These are phyloP conservation scores for Picea abies DNA, from an alignment of 83 land plant species.

Conservation along the genomic window DNA sequence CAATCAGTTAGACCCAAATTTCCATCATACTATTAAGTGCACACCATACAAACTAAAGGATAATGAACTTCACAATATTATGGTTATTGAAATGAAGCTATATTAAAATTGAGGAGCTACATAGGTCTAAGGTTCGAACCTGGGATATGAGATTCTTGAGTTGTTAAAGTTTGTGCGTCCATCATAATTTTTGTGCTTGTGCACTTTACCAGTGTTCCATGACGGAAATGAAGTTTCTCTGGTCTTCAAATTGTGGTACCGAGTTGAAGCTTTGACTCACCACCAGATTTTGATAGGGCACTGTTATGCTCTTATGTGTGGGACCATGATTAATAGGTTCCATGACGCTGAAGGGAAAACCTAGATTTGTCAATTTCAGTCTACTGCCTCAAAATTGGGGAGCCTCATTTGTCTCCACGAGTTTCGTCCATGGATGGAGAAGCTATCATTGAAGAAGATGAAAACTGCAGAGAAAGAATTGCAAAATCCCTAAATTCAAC, in stretches of 20 bases:
- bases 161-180: no score
- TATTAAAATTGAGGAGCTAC: no score
- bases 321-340: constrained; percentile 54
- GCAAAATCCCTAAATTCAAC: constrained; percentile 27
- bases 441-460: constrained; percentile 79
- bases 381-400: constrained; percentile 86
- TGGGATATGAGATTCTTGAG: no score
- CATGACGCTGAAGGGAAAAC: constrained; percentile 78
- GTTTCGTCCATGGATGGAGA: constrained; percentile 53
- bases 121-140: no score
- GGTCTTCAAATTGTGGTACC: constrained; percentile 88
- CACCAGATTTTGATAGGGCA: constrained; percentile 77
- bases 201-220: no score
- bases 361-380: constrained; percentile 83
- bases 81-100: no score
- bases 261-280: constrained; percentile 64
- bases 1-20: no score
- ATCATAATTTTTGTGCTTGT: no score
- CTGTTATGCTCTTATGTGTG: constrained; percentile 80
- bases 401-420: constrained; percentile 71
- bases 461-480: constrained; percentile 64
- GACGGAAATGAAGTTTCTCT: constrained; percentile 87
- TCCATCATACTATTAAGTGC: no score
- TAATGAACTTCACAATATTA: no score
- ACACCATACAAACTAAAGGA: no score